Conservation (phyloP, 768 basidiomycete species). For the Collybiopsis luxurians region DNA sequence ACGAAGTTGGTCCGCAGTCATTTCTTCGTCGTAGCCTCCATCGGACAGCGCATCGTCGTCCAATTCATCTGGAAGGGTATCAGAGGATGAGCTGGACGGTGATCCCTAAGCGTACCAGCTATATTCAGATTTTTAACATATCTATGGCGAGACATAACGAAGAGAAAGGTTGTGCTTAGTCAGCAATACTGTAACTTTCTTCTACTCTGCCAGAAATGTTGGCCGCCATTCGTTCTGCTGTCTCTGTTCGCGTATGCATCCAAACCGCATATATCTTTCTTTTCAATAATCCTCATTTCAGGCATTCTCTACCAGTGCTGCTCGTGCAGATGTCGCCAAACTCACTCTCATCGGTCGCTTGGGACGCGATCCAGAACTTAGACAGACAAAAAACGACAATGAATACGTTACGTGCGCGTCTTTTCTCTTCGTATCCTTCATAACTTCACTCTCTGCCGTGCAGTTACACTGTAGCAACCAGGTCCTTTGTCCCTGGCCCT, state of each 20-base stretch:
- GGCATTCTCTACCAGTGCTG: conserved; percentile 63
- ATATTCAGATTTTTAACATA: conserved; percentile 85
- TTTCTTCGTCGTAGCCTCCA: conserved; percentile 65
- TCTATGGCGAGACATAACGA: conserved; percentile 87
- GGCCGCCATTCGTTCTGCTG: conserved; percentile 42
- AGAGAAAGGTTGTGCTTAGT: conserved; percentile 2
- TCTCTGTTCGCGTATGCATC: conserved; percentile 46
- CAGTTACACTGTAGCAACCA: conserved; percentile 80
- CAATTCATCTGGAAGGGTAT: conserved; percentile 62
- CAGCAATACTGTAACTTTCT: conserved; percentile 1
- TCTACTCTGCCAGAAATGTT: conserved; percentile 42
- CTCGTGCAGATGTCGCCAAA: conserved; percentile 67
- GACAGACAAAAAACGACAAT: conserved; percentile 67
- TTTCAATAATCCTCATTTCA: conserved; percentile 19
- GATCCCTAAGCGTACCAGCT: conserved; percentile 41
- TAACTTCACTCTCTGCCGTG: not conserved
- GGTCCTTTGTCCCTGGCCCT: conserved; percentile 56
- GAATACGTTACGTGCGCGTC: conserved; percentile 71
- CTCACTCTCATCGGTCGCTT: conserved; percentile 76
- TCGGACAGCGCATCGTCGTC: conserved; percentile 80
- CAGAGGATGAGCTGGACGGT: not conserved
- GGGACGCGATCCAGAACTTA: conserved; percentile 66
- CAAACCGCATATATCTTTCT: not conserved
- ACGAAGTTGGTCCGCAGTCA: conserved; percentile 87
- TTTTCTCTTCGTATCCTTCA: not conserved